These are phyloP conservation scores for Talaromyces sp. DNA, from an alignment of 2,329 filamentous ascomycete genomes.

Conservation along the genomic window DNA sequence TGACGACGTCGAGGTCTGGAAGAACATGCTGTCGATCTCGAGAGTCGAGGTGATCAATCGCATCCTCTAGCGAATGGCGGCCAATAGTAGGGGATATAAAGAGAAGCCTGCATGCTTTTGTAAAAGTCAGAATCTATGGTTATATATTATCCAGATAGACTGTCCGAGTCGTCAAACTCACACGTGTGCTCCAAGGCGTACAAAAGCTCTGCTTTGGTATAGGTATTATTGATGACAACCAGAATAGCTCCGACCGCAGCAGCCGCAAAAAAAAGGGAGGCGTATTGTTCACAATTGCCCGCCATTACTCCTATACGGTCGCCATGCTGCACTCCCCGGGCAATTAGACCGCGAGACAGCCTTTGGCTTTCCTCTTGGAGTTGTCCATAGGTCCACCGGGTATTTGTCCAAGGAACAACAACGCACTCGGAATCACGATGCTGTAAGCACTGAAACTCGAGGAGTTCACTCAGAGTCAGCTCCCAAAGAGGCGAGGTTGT, in stretches of 20 bases:
- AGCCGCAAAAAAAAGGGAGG: constrained; percentile 68
- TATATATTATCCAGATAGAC: not conserved
- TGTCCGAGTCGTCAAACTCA: constrained; percentile 28
- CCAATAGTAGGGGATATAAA: constrained; percentile 69
- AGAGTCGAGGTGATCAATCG: constrained; percentile 52
- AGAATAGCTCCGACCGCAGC: constrained; percentile 62
- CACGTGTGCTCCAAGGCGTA: constrained; percentile 67
- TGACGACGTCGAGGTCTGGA: constrained; percentile 45
- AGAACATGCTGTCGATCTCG: constrained; percentile 20
- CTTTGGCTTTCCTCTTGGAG: constrained; percentile 58
- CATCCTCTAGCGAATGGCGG: constrained; percentile 47
- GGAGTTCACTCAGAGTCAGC: constrained; percentile 65
- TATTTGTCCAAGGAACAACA: constrained; percentile 70
- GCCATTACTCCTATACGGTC: constrained; percentile 73
- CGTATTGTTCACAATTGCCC: constrained; percentile 52
- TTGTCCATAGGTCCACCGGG: constrained; percentile 66
- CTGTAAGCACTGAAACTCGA: constrained; percentile 64
- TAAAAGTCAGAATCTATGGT: not conserved
- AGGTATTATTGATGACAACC: constrained; percentile 78
- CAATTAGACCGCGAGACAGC: constrained; percentile 61
- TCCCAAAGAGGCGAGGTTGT: constrained; percentile 65
- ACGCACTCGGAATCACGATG: constrained; percentile 64
- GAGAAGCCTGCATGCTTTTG: constrained; percentile 61
- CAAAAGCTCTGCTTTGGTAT: constrained; percentile 66
- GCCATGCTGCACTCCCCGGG: constrained; percentile 61